Evolutionary conservation across 140 eudicot genomes (phyloP), one percentile per base, ranked within the genome.

Genomic region (Senecio squalidus): DNA sequence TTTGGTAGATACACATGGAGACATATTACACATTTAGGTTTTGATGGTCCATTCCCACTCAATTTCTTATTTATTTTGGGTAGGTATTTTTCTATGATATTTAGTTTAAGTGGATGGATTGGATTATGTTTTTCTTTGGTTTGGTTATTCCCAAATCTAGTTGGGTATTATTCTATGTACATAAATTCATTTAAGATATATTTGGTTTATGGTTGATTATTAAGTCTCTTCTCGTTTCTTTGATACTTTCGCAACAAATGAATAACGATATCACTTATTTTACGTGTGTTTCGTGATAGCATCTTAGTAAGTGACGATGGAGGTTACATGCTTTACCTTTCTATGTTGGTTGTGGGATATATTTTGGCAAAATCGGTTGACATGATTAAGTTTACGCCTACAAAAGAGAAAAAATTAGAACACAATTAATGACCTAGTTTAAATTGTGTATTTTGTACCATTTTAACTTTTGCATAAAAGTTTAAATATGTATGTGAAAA

Each of bases 1-100:
- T 60, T 66, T 71, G 76, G 66, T 71, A 55, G 76, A 60, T 70
- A 59, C 36, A 48, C 18, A 26, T 6, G 38, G 55, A 71, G 30
- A 43, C 33, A 55, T 4, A 61, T n/a, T 39, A 50, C 55, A 48
- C 17, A 45, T 46, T n/a, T 55, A 63, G 77, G 60, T 41, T 71
- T 55, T 70, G 62, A 62, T 20, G 46, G 70, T 25, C 61, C 57
- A 58, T 30, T 33, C 27, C 20, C 31, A 20, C 13, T n/a, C n/a
- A n/a, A 62, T n/a, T 13, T 20, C 20, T n/a, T 40, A 39, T 58
- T 47, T 47, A 46, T 46, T 62, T 27, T 47, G 24, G 46, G 34
- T 20, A 56, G 38, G 30, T 17, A 40, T 38, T 66, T n/a, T n/a
- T 13, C 27, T 66, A 20, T 66, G 53, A 53, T 9, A 64, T 36